Evolutionary conservation across 208 protist genomes (phyloP), one percentile per base, ranked within the genome.

Genomic region (Naegleria gruberi): DNA sequence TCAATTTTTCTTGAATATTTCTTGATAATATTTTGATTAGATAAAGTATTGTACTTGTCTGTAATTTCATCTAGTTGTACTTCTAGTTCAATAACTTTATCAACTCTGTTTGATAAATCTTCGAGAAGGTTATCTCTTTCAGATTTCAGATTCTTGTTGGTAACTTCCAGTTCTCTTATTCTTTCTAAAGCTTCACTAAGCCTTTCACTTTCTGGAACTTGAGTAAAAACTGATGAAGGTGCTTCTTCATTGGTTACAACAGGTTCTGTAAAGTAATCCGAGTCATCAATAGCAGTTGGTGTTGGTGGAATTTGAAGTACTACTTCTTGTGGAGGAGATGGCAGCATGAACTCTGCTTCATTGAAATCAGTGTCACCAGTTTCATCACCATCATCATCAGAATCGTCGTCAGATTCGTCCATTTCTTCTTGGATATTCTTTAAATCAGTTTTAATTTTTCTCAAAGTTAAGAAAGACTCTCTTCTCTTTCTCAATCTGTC

Each of bases 71-170:
- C 87, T 40, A 90, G n/a, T 17, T 19, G 12, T 10, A 90, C 74
- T 41, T 90, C 87, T 23, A 90, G n/a, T 40, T 90, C 87, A 41
- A 90, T 43, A 40, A 90, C 87, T 73, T 90, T 90, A 30, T 90
- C 42, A 0, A 45, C 40, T n/a, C 87, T 5, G 12, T 90, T 90
- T 40, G 73, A 26, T 30, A 90, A 43, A 40, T 90, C 87, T 23
- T 73, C 17, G 43, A 87, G n/a, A 23, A 87, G 44, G 4, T 42
- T 6, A 15, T 42, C 12, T 55, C 6, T 46, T 87, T 87, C n/a
- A 30, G 37, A 17, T 34, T 46, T 19, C 8, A 34, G 19, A 4
- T 30, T 40, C 30, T 87, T 41, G 7, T 40, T 37, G 1, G 15
- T 23, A 30, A 23, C 51, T 19, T 65, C 51, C 12, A 65, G 30